These are phyloP conservation scores for Leucogyrophana mollusca DNA, from an alignment of 768 basidiomycete species.

Conservation along the genomic window DNA sequence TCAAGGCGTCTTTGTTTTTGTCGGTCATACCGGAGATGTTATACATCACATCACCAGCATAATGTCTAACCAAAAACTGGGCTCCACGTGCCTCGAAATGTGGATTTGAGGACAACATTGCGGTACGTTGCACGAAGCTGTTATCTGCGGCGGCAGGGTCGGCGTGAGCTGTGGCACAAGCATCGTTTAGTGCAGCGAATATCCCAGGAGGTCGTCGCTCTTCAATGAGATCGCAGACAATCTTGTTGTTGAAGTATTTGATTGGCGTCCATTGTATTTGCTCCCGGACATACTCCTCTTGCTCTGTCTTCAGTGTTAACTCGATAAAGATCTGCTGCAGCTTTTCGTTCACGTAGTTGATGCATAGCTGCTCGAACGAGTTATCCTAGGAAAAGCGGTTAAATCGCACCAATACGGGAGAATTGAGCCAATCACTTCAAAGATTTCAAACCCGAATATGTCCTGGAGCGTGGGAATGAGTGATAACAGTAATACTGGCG, in stretches of 20 bases:
- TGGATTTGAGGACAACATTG: slow-evolving; percentile 76
- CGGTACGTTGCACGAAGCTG: slow-evolving; percentile 91
- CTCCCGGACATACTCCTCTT: slow-evolving; percentile 98
- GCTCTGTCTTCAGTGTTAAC: slow-evolving; percentile 96
- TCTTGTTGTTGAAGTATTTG: slow-evolving; percentile 98
- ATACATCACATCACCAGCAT: slow-evolving; percentile 99
- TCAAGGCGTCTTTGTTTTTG: slow-evolving; percentile 97
- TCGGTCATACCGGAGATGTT: slow-evolving; percentile 98
- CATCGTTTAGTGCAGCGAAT: slow-evolving; percentile 96
- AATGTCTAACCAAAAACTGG: slow-evolving; percentile 95
- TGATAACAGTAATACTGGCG: too few relatives aligned
- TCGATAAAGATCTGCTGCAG: slow-evolving; percentile 99
- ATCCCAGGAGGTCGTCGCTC: slow-evolving; percentile 95
- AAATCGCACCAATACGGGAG: neutral
- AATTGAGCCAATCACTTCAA: slow-evolving; percentile 56
- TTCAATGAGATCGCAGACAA: slow-evolving; percentile 98
- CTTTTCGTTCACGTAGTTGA: slow-evolving; percentile 99
- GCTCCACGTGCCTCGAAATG: slow-evolving; percentile 95
- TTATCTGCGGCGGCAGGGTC: slow-evolving; percentile 95
- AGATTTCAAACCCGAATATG: slow-evolving; percentile 99
- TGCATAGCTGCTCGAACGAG: slow-evolving; percentile 96
- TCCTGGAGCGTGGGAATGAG: slow-evolving; percentile 66
- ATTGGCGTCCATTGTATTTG: slow-evolving; percentile 99
- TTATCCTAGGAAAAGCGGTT: slow-evolving; percentile 60
- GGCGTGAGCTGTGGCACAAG: slow-evolving; percentile 98